Evolutionary conservation across 106 monocot species (phyloP), one percentile per base, ranked within the genome.

Genomic region (Ottelia alismoides): DNA sequence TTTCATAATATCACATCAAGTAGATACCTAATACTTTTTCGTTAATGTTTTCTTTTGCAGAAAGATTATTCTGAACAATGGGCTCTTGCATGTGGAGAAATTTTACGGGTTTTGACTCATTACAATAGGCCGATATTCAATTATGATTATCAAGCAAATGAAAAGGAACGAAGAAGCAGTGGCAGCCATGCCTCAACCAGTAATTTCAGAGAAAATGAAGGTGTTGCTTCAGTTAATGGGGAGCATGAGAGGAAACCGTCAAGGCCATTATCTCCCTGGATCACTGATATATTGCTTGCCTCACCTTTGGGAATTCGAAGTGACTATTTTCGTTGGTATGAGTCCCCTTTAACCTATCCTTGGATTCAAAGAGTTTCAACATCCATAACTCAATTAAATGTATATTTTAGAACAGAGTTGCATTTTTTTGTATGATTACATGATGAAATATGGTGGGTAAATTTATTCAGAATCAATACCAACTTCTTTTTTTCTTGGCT

Each of bases 61-160:
- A 90, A 98, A 80, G 96, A 85, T 32, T 98, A 85, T 61, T 82
- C 85, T 62, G 96, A 98, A 60, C 96, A 98, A 27, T 98, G 96
- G 96, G 96, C 85, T 48, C 61, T 98, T 57, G 96, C 96, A 35
- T 98, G 89, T 74, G 96, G 89, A 27, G 96, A 98, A 79, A 90
- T 98, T 55, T 63, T 98, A 48, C 76, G 96, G n/a, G 90, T 98
- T 19, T 61, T 98, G 46, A 98, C 96, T 45, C 96, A 85, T 64
- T 98, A 98, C 68, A 90, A 98, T 70, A 52, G 96, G 17, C 96
- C 96, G 56, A 90, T 98, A 47, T 79, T 73, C 70, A 98, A 90
- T 46, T 55, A 49, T 64, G 85, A 85, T 29, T 61, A 70, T 61
- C 82, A 75, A 17, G 58, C 65, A 43, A 69, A 46, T 74, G 77